Evolutionary conservation across 169 alveolate genomes (phyloP), one percentile per base, ranked within the genome.

Genomic region (Theileria orientalis): DNA sequence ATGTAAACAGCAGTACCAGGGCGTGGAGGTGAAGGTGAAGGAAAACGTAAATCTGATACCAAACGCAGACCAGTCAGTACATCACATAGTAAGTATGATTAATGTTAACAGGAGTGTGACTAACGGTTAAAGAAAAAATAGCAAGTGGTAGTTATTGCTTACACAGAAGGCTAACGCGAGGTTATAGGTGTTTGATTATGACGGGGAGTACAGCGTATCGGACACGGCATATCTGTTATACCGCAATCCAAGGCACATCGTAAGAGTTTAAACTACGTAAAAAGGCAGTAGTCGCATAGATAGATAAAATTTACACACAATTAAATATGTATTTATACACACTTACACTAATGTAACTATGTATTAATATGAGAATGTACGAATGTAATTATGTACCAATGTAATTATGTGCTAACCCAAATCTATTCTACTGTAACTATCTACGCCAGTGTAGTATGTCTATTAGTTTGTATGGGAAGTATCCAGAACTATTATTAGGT

Each of bases 221-320:
- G 94, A 90, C 46, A 90, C 92, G 21, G 72, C 72, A 8, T 74
- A 77, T 44, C 41, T 90, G 19, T 67, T 88, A 7, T 73, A 91
- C 41, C 83, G 79, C 47, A 90, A 90, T 49, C 74, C 94, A 35
- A 67, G 54, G 13, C 69, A 79, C 6, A 69, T 82, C 9, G 79
- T 51, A 16, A 23, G 54, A 7, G 16, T 30, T 23, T 62, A 62
- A 3, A 33, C 3, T 57, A 57, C 13, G 21, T 9, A 3, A 3
- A 33, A n/a, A 16, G 16, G 52, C 52, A 44, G 14, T 5, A 25
- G 5, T n/a, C n/a, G n/a, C n/a, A n/a, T n/a, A n/a, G n/a, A n/a
- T n/a, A n/a, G n/a, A n/a, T n/a, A n/a, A 9, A 59, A 3, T 29
- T n/a, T n/a, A n/a, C n/a, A n/a, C n/a, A n/a, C n/a, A n/a, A n/a